Conservation (phyloP, 192 early-diverging fungal genomes). For the Backusella circina region DNA sequence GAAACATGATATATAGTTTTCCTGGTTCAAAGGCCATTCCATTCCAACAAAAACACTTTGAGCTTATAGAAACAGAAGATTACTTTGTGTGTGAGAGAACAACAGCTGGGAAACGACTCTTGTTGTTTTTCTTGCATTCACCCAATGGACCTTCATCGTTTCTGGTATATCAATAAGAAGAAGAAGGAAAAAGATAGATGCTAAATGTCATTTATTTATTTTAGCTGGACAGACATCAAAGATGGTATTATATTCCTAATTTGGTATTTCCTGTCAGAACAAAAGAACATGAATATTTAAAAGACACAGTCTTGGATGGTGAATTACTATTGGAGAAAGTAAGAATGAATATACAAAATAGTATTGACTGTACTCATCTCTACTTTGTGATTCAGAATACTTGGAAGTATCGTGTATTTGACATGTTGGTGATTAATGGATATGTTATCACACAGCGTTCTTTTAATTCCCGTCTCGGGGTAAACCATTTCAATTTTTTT, state of each 20-base stretch:
- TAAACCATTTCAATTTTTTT: constrained; percentile 27
- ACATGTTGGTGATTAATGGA: constrained; percentile 60
- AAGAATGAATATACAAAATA: neutral
- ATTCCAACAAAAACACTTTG: constrained; percentile 47
- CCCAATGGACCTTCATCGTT: constrained; percentile 53
- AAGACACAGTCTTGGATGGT: constrained; percentile 70
- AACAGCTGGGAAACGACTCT: constrained; percentile 40
- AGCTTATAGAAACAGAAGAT: constrained; percentile 45
- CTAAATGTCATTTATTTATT: neutral
- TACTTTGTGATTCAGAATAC: constrained; percentile 23
- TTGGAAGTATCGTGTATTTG: constrained; percentile 54
- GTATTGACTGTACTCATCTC: too few species aligned
- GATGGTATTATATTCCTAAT: constrained; percentile 58
- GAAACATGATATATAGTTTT: constrained; percentile 37
- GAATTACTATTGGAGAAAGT: constrained; percentile 67
- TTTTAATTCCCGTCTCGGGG: constrained; percentile 62
- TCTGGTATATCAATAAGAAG: constrained; percentile 35
- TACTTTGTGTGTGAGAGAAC: constrained; percentile 61
- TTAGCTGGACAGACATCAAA: constrained; percentile 66
- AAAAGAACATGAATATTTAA: constrained; percentile 47
- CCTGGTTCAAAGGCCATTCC: constrained; percentile 56
- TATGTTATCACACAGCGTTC: constrained; percentile 49
- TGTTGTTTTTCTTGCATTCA: constrained; percentile 41
- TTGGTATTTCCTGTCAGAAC: constrained; percentile 47
- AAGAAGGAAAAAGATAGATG: neutral